Conservation (phyloP, 176 grass and related monocot species). For the Oryza rufipogon region DNA sequence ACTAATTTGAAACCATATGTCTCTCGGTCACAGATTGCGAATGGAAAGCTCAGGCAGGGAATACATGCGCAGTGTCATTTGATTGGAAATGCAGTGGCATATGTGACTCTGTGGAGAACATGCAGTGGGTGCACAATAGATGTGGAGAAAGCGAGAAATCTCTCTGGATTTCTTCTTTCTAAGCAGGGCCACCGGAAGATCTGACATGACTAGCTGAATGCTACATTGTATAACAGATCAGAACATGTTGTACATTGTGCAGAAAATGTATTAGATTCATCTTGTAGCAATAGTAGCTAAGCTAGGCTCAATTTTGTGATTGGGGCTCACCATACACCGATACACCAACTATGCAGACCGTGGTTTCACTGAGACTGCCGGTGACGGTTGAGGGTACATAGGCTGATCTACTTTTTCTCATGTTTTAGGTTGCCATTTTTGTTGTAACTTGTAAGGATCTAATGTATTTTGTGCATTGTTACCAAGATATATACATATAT, state of each 20-base stretch:
- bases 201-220: neutral
- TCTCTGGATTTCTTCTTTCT: conserved; percentile 58
- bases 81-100: conserved; percentile 94
- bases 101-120: conserved; percentile 78
- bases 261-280: conserved; percentile 39
- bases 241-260: conserved; percentile 37
- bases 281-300: conserved; percentile 30
- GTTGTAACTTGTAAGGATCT: neutral
- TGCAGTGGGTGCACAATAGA: conserved; percentile 72
- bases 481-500: neutral
- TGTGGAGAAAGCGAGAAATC: conserved; percentile 66
- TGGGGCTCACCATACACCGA: neutral
- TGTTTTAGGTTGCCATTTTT: conserved; percentile 14
- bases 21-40: conserved; percentile 67
- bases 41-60: conserved; percentile 88
- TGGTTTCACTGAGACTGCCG: conserved; percentile 49
- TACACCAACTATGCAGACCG: conserved; percentile 20
- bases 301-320: conserved; percentile 3
- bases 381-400: conserved; percentile 22
- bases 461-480: neutral
- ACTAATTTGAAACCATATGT: neutral
- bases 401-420: neutral
- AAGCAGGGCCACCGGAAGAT: neutral
- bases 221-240: neutral
- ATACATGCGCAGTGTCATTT: conserved; percentile 73